A percentile compares a stretch with the other conserved stretches of the same genome.
Conservation (phyloP, 345 rosid species). For the Kandelia obovata region DNA sequence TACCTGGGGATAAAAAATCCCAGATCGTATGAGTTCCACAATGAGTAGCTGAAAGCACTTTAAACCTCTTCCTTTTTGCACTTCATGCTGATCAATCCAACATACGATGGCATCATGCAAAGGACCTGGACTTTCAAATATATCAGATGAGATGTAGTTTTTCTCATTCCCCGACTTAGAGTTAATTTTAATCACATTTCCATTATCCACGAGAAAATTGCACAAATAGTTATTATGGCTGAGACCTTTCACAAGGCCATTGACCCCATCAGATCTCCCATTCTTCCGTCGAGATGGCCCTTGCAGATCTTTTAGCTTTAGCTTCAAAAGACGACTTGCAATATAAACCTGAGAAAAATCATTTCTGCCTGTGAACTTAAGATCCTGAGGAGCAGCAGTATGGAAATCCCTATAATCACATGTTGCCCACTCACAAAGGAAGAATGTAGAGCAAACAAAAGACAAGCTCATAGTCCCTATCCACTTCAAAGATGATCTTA, state of each 20-base stretch:
- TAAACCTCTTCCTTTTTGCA: constrained; percentile 64
- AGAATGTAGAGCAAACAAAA: constrained; percentile 70
- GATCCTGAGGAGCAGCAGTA: constrained; percentile 47
- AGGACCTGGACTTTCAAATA: constrained; percentile 88
- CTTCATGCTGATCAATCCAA: constrained; percentile 98
- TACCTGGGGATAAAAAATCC: constrained; percentile 83
- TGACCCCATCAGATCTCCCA: constrained; percentile 35
- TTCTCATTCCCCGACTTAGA: constrained; percentile 19
- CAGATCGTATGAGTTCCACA: constrained; percentile 72
- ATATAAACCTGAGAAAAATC: constrained; percentile 78
- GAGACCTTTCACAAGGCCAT: constrained; percentile 26
- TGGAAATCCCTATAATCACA: constrained; percentile 89
- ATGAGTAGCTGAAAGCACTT: constrained; percentile 70
- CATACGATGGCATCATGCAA: constrained; percentile 91
- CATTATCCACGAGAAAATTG: constrained; percentile 32
- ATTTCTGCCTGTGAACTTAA: constrained; percentile 76
- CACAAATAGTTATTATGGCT: constrained; percentile 30
- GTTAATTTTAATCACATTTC: constrained; percentile 27
- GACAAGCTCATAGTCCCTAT: constrained; percentile 62
- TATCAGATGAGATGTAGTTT: constrained; percentile 33
- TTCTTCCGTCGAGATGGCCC: constrained; percentile 32
- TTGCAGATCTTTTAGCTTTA: constrained; percentile 59
- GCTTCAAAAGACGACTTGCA: constrained; percentile 73
- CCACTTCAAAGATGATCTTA: constrained; percentile 86
- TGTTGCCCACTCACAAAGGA: constrained; percentile 98